Percentiles rank a stretch among this genome's conserved stretches.
phyloP scores from a whole-genome alignment of 179 eudicot species.

The Gypsophila paniculata region DNA sequence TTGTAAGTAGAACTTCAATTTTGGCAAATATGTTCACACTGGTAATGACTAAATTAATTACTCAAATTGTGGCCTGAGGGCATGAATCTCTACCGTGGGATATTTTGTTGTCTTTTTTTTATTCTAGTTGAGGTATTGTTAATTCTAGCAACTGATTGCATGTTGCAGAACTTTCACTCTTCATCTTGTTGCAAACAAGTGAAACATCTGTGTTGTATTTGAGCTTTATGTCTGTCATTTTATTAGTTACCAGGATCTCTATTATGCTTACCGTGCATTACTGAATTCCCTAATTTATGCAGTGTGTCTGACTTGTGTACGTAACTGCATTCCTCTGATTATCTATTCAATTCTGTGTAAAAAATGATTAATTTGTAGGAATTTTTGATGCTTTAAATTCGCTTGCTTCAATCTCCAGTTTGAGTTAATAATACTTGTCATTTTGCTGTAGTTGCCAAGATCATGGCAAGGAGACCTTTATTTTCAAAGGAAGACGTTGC shows the following conservation, averaged over 20 bases:
- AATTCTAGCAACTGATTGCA: too few relatives aligned
- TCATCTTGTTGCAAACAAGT: neutral
- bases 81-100: neutral
- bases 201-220: too few relatives aligned
- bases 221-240: too few relatives aligned
- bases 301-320: neutral
- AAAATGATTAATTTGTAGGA: neutral
- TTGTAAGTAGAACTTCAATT: neutral
- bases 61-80: neutral
- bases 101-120: neutral
- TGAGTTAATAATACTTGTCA: neutral
- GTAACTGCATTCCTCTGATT: neutral
- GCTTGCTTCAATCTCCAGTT: neutral
- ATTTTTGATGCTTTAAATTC: neutral
- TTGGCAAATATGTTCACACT: neutral
- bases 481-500: constrained; percentile 74
- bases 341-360: neutral
- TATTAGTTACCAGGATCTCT: neutral
- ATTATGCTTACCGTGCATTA: neutral
- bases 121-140: neutral
- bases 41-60: neutral
- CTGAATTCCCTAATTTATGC: neutral
- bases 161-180: neutral
- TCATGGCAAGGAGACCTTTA: constrained; percentile 65
- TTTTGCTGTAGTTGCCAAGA: constrained; percentile 52